phyloP scores from a whole-genome alignment of 2,329 filamentous ascomycete genomes.

The Botrytis squamosa region DNA sequence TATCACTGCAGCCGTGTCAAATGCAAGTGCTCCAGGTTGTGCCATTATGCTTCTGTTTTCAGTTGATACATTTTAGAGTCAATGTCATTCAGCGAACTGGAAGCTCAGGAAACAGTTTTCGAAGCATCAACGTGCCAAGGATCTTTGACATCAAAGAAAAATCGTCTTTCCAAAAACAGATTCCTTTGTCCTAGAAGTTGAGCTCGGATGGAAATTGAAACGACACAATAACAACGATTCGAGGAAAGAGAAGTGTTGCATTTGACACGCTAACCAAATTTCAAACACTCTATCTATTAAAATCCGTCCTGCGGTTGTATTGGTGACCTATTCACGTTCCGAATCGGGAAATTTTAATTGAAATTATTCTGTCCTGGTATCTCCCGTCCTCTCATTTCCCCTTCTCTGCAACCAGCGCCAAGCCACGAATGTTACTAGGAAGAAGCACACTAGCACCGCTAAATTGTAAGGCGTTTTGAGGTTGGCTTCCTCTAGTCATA shows the following conservation, averaged over 20 bases:
- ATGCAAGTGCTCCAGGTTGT: neutral
- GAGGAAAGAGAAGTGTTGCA: neutral
- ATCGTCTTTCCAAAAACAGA: neutral
- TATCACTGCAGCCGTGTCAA: neutral
- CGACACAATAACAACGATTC: neutral
- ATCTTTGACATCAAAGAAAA: neutral
- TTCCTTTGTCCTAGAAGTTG: neutral
- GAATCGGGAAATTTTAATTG: neutral
- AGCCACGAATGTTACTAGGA: neutral
- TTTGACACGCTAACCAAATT: neutral
- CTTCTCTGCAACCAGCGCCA: slow-evolving; percentile 8
- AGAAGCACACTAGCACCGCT: slow-evolving; percentile 15
- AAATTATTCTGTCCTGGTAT: neutral
- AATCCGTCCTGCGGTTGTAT: neutral
- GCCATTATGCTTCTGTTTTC: neutral
- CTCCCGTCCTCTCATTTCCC: neutral
- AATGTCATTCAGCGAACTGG: neutral
- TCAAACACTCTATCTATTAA: neutral
- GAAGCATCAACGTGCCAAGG: neutral
- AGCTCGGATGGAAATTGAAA: neutral
- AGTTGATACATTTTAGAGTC: neutral
- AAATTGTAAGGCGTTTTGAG: neutral
- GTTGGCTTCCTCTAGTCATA: slow-evolving; percentile 28
- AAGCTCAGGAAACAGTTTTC: neutral
- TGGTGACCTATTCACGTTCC: neutral